Evolutionary conservation across 2,329 filamentous ascomycete genomes (phyloP).

Genomic region (Pseudocercospora fijiensis): DNA sequence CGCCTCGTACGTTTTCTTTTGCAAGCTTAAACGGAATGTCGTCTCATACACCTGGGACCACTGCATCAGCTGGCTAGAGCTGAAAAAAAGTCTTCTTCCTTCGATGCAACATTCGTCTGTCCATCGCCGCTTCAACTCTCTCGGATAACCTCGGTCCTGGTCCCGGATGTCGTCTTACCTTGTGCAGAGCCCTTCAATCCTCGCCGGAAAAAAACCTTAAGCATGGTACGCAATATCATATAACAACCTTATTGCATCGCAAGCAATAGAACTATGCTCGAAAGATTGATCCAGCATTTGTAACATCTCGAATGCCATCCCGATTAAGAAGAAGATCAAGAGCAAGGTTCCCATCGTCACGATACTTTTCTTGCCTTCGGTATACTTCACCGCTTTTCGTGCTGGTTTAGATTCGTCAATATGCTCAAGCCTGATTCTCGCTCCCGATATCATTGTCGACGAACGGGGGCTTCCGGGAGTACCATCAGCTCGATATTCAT

Average conservation of each 20-base stretch:
- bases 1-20: conserved; percentile 13
- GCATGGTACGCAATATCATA: conserved; percentile 55
- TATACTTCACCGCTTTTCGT: neutral
- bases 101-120: conserved; percentile 24
- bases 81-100: conserved; percentile 10
- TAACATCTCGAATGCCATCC: conserved; percentile 58
- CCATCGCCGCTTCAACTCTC: conserved; percentile 27
- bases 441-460: conserved; percentile 61
- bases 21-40: conserved; percentile 13
- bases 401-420: conserved; percentile 44
- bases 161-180: conserved; percentile 47
- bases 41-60: conserved; percentile 13
- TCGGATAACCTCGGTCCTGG: conserved; percentile 26
- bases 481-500: conserved; percentile 57
- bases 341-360: conserved; percentile 56
- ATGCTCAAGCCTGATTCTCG: conserved; percentile 61
- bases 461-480: conserved; percentile 59
- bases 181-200: conserved; percentile 58
- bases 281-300: conserved; percentile 60
- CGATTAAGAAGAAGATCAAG: conserved; percentile 54
- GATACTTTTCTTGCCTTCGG: conserved; percentile 60
- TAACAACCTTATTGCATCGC: conserved; percentile 53
- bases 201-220: conserved; percentile 59
- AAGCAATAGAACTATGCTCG: conserved; percentile 53
- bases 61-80: conserved; percentile 16